Percentiles rank a stretch among this genome's conserved stretches.
Evolutionary conservation across 768 basidiomycete genomes (phyloP).

Genomic region (Termitomyces sp.): DNA sequence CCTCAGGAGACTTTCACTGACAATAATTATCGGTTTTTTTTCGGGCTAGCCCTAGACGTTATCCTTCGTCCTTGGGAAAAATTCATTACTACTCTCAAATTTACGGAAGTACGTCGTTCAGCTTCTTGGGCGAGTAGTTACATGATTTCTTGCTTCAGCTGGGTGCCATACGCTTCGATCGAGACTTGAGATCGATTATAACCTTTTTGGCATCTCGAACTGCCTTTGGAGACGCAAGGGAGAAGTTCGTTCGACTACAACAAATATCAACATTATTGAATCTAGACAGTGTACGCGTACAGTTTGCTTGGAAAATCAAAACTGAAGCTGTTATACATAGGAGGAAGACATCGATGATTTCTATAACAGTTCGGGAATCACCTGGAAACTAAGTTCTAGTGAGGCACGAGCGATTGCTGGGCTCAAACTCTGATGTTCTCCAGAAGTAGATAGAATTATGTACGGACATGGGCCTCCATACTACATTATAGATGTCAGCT

Average conservation of each 20-base stretch:
- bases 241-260: slow-evolving; percentile 87
- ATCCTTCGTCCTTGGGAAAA: slow-evolving; percentile 97
- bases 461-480: background rate
- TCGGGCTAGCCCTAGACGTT: slow-evolving; percentile 78
- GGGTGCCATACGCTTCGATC: slow-evolving; percentile 93
- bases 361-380: slow-evolving; percentile 88
- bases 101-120: slow-evolving; percentile 67
- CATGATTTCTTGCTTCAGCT: slow-evolving; percentile 43
- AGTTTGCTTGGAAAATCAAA: background rate
- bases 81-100: slow-evolving; percentile 69
- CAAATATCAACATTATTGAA: slow-evolving; percentile 92
- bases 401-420: slow-evolving; percentile 69
- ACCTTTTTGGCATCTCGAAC: slow-evolving; percentile 85
- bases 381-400: slow-evolving; percentile 74
- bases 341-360: slow-evolving; percentile 95
- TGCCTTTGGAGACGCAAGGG: slow-evolving; percentile 82
- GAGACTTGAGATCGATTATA: slow-evolving; percentile 80
- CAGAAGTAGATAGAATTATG: background rate
- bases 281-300: slow-evolving; percentile 60
- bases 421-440: slow-evolving; percentile 38
- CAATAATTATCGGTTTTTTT: slow-evolving; percentile 80
- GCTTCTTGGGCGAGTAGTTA: background rate
- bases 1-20: slow-evolving; percentile 82
- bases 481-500: slow-evolving; percentile 32
- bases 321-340: slow-evolving; percentile 29